phyloP scores from a whole-genome alignment of 257 asterid genomes.

The Parsonsia alboflavescens region DNA sequence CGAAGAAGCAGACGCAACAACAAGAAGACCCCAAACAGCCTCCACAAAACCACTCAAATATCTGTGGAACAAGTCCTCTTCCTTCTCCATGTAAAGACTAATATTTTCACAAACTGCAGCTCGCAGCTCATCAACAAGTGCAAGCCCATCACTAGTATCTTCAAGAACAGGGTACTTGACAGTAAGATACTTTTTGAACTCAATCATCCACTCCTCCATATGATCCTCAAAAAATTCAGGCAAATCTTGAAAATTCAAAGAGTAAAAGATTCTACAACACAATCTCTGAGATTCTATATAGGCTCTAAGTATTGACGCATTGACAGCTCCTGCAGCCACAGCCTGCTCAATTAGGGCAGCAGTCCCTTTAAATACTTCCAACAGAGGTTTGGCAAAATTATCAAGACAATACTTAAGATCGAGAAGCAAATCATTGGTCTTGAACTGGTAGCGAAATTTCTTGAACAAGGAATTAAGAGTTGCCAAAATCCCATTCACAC shows the following conservation, averaged over 20 bases:
- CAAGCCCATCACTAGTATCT: slow-evolving; percentile 74
- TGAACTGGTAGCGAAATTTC: slow-evolving; percentile 70
- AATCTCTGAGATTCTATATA: slow-evolving; percentile 77
- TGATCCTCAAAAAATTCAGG: slow-evolving; percentile 90
- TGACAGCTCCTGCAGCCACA: slow-evolving; percentile 37
- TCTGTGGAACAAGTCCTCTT: slow-evolving; percentile 51
- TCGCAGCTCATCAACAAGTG: slow-evolving; percentile 69
- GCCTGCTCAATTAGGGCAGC: slow-evolving; percentile 49
- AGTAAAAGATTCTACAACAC: slow-evolving; percentile 77
- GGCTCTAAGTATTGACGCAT: slow-evolving; percentile 42
- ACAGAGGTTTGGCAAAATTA: slow-evolving; percentile 61
- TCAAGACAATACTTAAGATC: slow-evolving; percentile 85
- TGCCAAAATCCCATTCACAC: slow-evolving; percentile 71
- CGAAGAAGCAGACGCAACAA: slow-evolving; percentile 56
- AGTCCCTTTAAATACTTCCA: slow-evolving; percentile 65
- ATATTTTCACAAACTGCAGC: slow-evolving; percentile 91
- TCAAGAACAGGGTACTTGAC: slow-evolving; percentile 56
- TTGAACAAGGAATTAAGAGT: slow-evolving; percentile 66
- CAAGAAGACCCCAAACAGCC: slow-evolving; percentile 82
- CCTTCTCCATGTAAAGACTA: slow-evolving; percentile 77
- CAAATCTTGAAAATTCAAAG: slow-evolving; percentile 66
- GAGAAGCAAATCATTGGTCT: slow-evolving; percentile 59
- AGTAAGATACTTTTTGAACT: slow-evolving; percentile 68
- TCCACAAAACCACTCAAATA: slow-evolving; percentile 75
- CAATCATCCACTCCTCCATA: slow-evolving; percentile 88